phyloP scores from a whole-genome alignment of 208 protist genomes.

The Leptomonas pyrrhocoris region DNA sequence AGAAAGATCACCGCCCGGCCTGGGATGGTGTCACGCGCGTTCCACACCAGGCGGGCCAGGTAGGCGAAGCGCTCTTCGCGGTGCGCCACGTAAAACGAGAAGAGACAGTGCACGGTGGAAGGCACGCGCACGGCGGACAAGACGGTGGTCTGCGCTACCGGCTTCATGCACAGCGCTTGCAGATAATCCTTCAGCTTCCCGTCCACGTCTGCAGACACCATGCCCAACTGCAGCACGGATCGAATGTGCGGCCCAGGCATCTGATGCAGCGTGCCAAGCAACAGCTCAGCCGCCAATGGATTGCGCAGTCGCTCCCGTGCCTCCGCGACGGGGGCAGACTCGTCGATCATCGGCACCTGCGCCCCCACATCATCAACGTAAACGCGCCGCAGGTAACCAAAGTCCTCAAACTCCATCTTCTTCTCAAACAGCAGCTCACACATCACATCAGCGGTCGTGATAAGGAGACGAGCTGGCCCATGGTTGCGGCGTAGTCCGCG shows the following conservation, averaged over 20 bases:
- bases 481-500: slow-evolving; percentile 33
- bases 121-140: slow-evolving; percentile 71
- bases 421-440: slow-evolving; percentile 84
- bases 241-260: slow-evolving; percentile 81
- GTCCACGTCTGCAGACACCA: slow-evolving; percentile 80
- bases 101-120: slow-evolving; percentile 81
- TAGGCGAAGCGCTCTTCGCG: slow-evolving; percentile 53
- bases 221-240: slow-evolving; percentile 81
- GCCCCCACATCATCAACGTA: slow-evolving; percentile 83
- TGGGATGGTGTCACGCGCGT: slow-evolving; percentile 68
- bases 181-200: slow-evolving; percentile 70
- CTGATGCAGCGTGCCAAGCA: slow-evolving; percentile 86
- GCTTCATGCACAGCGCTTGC: slow-evolving; percentile 79
- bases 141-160: slow-evolving; percentile 67
- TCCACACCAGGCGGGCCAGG: slow-evolving; percentile 58
- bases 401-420: slow-evolving; percentile 86
- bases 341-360: slow-evolving; percentile 67
- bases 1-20: slow-evolving; percentile 77
- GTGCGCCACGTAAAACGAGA: slow-evolving; percentile 63
- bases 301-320: slow-evolving; percentile 74
- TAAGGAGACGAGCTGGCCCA: slow-evolving; percentile 66
- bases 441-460: slow-evolving; percentile 84
- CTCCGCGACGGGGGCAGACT: slow-evolving; percentile 47
- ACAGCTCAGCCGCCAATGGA: slow-evolving; percentile 69
- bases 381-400: slow-evolving; percentile 83